Base-by-base conservation (phyloP, 805 yeast genomes). In the Candida alai region DNA sequence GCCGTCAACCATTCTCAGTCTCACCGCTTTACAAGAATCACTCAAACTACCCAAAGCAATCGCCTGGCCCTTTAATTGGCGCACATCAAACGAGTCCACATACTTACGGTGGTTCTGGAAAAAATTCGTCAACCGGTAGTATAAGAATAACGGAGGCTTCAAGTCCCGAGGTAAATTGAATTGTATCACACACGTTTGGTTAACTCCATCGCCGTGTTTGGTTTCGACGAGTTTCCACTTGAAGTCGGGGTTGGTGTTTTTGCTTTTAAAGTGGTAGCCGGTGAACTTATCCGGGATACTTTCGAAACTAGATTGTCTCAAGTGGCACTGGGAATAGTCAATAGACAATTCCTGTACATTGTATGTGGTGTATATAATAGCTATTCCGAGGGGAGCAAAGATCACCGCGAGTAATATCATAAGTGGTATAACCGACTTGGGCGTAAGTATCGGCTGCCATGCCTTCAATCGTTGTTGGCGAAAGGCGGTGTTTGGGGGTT, bases 61-160 rank as follows among this genome's bases (percentile, higher is more conserved):
- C 3, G 90, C 85, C 19, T 74, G 58, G 2, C 98, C 98, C 40
- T 77, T 76, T 32, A 93, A 54, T 60, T 93, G 98, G 25, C 72
- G 68, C 57, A 82, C 74, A 55, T 88, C 94, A 57, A 73, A 84
- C 7, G 95, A 83, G 41, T 78, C 79, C 21, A 90, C 97, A 54
- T 87, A 93, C 42, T 93, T 85, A 41, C 98, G 76, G 62, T 93
- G 98, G 57, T 93, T 93, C 58, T 93, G 97, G 58, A 72, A 88
- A 58, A 90, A 93, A 55, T 87, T 87, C 22, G 96, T 88, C 49
- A 93, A 66, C 45, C 80, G 78, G 63, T 93, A 93, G 62, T 86
- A 93, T 43, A 87, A 52, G 54, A 70, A 88, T 6, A 88, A 53
- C 3, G 95, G 86, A 2, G 80, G 74, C 26, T 76, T 69, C 55